phyloP scores from a whole-genome alignment of 2,329 filamentous ascomycete genomes.

The Cryphonectria parasitica region DNA sequence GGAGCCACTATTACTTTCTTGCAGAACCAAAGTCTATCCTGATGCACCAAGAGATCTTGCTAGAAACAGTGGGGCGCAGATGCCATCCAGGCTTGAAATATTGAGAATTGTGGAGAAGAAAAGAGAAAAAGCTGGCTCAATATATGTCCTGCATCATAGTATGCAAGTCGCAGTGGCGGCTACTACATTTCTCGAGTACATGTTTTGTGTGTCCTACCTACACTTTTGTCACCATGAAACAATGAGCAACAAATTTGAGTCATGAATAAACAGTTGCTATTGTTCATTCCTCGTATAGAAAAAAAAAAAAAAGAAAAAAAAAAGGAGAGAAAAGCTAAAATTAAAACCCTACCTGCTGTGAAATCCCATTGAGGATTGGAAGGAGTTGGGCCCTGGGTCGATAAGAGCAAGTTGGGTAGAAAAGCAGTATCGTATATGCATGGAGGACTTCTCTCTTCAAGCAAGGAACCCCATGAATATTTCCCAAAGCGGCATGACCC shows the following conservation, averaged over 20 bases:
- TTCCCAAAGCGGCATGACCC: background rate
- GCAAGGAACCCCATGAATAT: background rate
- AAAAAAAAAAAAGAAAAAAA: too few species aligned
- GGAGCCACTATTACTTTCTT: conserved; percentile 3
- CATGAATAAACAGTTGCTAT: background rate
- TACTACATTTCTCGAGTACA: background rate
- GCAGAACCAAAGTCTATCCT: background rate
- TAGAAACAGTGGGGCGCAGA: background rate
- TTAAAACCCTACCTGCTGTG: background rate
- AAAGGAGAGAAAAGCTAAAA: too few species aligned
- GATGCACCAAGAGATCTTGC: background rate
- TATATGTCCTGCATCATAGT: background rate
- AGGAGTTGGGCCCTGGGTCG: background rate
- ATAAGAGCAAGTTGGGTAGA: background rate
- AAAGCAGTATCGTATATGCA: background rate
- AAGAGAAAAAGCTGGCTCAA: background rate
- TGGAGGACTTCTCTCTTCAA: background rate
- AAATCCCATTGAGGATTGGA: background rate
- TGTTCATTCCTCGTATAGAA: background rate
- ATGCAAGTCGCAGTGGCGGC: background rate
- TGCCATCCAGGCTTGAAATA: background rate
- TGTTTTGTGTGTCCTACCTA: background rate
- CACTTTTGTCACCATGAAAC: background rate
- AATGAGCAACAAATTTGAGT: background rate
- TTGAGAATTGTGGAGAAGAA: background rate